Base-by-base conservation (phyloP, 1,139 yeast genomes). In the Saccharomycopsis hybrid region DNA sequence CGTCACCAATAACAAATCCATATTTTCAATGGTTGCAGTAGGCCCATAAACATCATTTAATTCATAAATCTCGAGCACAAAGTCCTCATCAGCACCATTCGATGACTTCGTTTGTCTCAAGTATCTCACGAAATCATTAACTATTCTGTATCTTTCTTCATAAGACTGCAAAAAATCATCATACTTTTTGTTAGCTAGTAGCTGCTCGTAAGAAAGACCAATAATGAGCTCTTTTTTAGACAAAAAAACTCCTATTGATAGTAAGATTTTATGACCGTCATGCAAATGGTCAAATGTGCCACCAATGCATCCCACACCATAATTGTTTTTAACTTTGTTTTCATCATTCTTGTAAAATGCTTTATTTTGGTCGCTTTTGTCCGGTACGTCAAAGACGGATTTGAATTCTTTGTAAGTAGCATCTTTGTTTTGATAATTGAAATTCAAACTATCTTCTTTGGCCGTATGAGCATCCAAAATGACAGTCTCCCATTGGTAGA, bases 231-330 rank as follows among this genome's bases (percentile, higher is more conserved):
- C 68, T 2, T 64, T 59, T 4, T 66, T 60, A 0, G 94, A 73
- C 11, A 87, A 58, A 60, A 80, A 89, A 0, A 82, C 78, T 0
- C 95, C 75, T 57, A 87, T 71, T 0, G 95, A 82, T 5, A 94
- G 70, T 25, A 94, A 69, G 32, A 92, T 82, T 64, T 86, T 88
- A 66, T 94, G 99, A 0, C 98, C 99, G 61, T 85, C 96, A 60
- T 94, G 99, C 38, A 94, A 63, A 66, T 94, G 97, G 62, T 94
- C 99, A 68, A 94, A 94, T 0, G 98, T 94, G 0, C 99, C 99
- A 0, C 98, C 98, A 1, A 90, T 82, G 0, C 95, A 95, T 11
- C 69, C 68, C 1, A 69, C 68, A 13, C 56, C 49, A 54, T 67
- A 71, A 13, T 59, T 55, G 30, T 41, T 3, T 41, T 25, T 5